phyloP scores from a whole-genome alignment of 768 basidiomycete species.

The Phlebiopsis gigantea region DNA sequence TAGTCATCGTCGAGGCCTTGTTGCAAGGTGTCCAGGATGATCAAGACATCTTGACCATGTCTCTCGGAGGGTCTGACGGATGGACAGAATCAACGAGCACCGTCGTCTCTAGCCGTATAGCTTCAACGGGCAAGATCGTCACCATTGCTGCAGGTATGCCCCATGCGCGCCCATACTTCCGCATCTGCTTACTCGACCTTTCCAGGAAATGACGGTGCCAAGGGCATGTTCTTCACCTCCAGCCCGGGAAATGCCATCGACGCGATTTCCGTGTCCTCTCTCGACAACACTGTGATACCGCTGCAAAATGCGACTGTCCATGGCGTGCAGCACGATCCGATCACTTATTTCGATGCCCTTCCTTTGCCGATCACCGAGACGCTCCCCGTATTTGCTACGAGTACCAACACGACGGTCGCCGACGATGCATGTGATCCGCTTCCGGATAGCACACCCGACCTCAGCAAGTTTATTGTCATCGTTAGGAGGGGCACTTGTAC shows the following conservation, averaged over 20 bases:
- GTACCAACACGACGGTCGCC: conserved; percentile 43
- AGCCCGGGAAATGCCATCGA: conserved; percentile 47
- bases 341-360: conserved; percentile 49
- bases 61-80: conserved; percentile 56
- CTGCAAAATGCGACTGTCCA: conserved; percentile 50
- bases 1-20: conserved; percentile 45
- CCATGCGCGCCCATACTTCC: not conserved
- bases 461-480: conserved; percentile 48
- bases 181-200: not conserved
- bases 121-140: conserved; percentile 51
- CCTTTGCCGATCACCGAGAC: conserved; percentile 42
- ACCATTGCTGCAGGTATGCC: conserved; percentile 56
- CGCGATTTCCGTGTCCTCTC: conserved; percentile 52
- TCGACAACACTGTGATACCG: conserved; percentile 55
- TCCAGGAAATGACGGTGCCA: conserved; percentile 35
- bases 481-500: conserved; percentile 56
- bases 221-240: conserved; percentile 59
- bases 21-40: conserved; percentile 47
- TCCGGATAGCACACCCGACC: conserved; percentile 46
- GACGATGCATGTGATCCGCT: conserved; percentile 57
- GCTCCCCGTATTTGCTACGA: conserved; percentile 52
- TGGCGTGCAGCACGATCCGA: conserved; percentile 41
- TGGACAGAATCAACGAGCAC: conserved; percentile 55
- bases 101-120: conserved; percentile 56
- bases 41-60: conserved; percentile 59